These are phyloP conservation scores for Silybum marianum DNA, from an alignment of 129 eudicot genomes.

Conservation along the genomic window DNA sequence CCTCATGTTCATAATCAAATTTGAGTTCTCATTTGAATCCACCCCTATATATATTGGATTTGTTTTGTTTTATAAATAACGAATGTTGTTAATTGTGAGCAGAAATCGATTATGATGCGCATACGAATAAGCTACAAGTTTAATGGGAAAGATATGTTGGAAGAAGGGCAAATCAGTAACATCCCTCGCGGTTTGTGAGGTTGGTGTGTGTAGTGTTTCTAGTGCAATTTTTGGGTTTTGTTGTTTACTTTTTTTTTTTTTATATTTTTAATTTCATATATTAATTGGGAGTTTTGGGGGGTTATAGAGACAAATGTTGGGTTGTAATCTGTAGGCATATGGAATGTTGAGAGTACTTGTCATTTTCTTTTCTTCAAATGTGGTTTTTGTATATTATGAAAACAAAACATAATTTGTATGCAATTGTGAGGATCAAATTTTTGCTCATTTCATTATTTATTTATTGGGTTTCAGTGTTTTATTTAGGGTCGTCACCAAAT, in stretches of 20 bases:
- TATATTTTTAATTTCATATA: background rate
- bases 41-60: background rate
- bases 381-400: constrained; percentile 52
- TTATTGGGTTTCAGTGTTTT: background rate
- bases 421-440: constrained; percentile 43
- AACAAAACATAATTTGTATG: constrained; percentile 29
- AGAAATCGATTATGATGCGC: constrained; percentile 96
- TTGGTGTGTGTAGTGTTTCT: constrained; percentile 33
- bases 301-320: constrained; percentile 7
- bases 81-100: constrained; percentile 12
- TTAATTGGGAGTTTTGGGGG: background rate
- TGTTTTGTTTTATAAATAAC: background rate
- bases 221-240: constrained; percentile 46
- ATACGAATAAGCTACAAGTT: constrained; percentile 80
- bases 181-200: constrained; percentile 75
- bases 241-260: constrained; percentile 1
- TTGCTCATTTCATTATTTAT: constrained; percentile 3
- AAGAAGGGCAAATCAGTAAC: constrained; percentile 91
- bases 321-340: constrained; percentile 27
- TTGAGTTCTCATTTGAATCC: no score
- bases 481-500: background rate
- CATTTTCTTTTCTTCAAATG: constrained; percentile 15
- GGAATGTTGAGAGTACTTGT: constrained; percentile 23
- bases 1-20: no score
- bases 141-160: constrained; percentile 75